These are phyloP conservation scores for Royoungia palumana DNA, from an alignment of 768 basidiomycete species.

Conservation along the genomic window DNA sequence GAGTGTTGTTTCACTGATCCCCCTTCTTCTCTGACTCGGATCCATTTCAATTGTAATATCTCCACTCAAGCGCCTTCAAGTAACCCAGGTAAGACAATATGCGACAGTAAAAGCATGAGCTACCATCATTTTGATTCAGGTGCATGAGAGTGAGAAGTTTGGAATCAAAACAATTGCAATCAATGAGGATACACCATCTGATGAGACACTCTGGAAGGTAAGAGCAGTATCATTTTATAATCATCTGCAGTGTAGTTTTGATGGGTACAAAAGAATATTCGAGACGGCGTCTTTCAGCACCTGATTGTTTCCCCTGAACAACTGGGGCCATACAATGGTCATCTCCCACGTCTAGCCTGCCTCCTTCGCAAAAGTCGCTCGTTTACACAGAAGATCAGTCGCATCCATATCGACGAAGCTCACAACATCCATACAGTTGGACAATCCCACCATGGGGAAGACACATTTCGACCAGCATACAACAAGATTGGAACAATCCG, in stretches of 20 bases:
- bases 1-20: too few relatives aligned
- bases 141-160: neutral
- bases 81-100: constrained; percentile 1
- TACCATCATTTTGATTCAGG: neutral
- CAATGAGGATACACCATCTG: constrained; percentile 6
- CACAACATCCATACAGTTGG: constrained; percentile 6
- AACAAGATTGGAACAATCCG: neutral
- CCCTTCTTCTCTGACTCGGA: too few relatives aligned
- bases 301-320: neutral
- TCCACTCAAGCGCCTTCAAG: constrained; percentile 5
- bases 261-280: neutral
- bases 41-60: neutral
- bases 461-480: constrained; percentile 1
- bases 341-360: neutral
- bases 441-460: neutral
- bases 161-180: constrained; percentile 1
- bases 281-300: neutral
- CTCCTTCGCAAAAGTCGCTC: neutral
- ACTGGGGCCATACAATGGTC: neutral
- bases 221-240: too few relatives aligned
- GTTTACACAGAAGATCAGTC: neutral
- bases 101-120: too few relatives aligned
- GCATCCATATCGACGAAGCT: constrained; percentile 4
- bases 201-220: neutral
- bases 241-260: neutral